Evolutionary conservation across 2,329 filamentous ascomycete genomes (phyloP).

Genomic region (Rhynchosporium graminicola): DNA sequence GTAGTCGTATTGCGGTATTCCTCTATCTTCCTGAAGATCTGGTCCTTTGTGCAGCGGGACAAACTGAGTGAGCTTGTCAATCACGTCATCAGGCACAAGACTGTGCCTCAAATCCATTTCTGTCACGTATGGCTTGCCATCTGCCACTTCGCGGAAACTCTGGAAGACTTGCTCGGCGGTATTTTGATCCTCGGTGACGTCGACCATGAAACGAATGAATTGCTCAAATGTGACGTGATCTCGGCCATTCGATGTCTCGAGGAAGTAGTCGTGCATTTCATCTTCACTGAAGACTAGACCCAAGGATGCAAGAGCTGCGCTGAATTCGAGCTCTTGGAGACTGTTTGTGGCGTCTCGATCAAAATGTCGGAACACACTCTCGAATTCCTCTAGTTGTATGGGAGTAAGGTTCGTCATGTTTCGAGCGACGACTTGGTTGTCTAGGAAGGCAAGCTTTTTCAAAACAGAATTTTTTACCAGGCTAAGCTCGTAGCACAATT

Average conservation of each 20-base stretch:
- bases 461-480: constrained; percentile 89
- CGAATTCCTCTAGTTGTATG: constrained; percentile 97
- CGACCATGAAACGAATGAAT: constrained; percentile 99
- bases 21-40: constrained; percentile 81
- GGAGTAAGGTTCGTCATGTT: constrained; percentile 99
- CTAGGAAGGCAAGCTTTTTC: constrained; percentile 94
- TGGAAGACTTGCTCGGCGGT: constrained; percentile 98
- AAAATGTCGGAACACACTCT: constrained; percentile 97
- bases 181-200: constrained; percentile 98
- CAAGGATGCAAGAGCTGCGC: constrained; percentile 89
- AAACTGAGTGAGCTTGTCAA: constrained; percentile 84
- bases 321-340: constrained; percentile 91
- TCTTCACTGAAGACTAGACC: constrained; percentile 95
- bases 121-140: constrained; percentile 98
- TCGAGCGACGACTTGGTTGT: constrained; percentile 97
- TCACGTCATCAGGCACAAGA: constrained; percentile 94
- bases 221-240: constrained; percentile 94
- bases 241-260: constrained; percentile 77
- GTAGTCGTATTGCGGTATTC: constrained; percentile 90
- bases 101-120: constrained; percentile 95
- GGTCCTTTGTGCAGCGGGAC: constrained; percentile 85
- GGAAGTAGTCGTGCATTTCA: constrained; percentile 96
- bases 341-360: constrained; percentile 91
- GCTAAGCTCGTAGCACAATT: constrained; percentile 88
- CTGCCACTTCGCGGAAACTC: constrained; percentile 94